Base-by-base conservation (phyloP, 2,329 filamentous ascomycete genomes). In the Penicillium sp. region DNA sequence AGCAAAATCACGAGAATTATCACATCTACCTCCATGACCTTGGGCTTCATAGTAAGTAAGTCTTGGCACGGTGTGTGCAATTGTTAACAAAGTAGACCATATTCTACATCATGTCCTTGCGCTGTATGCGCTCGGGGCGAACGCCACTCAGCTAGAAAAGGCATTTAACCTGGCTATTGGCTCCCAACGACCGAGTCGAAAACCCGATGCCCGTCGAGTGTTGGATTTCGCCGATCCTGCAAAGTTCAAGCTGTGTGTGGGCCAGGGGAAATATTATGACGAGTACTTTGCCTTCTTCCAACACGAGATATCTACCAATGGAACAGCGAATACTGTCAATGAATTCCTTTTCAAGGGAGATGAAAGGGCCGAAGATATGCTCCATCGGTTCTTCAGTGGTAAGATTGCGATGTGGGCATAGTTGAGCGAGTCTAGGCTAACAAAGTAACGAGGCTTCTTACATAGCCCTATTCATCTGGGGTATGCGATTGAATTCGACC, bases 401-500 rank as follows among this genome's bases (percentile, higher is more conserved):
- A 38, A 38, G n/a, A 18, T 10, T 8, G n/a, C n/a, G n/a, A 38
- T 7, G 6, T 4, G 4, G n/a, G 6, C 4, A 38, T 4, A 38
- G 4, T 14, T 16, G 16, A 38, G n/a, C 6, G 7, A 4, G n/a
- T 38, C 32, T n/a, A n/a, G 8, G 16, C 35, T 38, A 9, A 38
- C 8, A 18, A 8, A 38, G 8, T 38, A 14, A 18, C 4, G 9
- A 38, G 35, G 35, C 7, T 38, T 38, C 35, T 16, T 38, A 9
- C 35, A 38, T 16, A 16, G n/a, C 8, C 35, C 35, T 38, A 38
- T 38, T 57, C 89, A 94, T 70, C 79, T 93, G 14, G 88, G 89
- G 55, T 91, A 89, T 66, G 90, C 88, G 10, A 69, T 95, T 35
- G 90, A 94, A 67, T 93, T 89, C 77, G 64, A 78, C 5, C 89